Conservation (phyloP, 192 early-diverging fungal genomes). For the Phycomyces blakesleeanus region DNA sequence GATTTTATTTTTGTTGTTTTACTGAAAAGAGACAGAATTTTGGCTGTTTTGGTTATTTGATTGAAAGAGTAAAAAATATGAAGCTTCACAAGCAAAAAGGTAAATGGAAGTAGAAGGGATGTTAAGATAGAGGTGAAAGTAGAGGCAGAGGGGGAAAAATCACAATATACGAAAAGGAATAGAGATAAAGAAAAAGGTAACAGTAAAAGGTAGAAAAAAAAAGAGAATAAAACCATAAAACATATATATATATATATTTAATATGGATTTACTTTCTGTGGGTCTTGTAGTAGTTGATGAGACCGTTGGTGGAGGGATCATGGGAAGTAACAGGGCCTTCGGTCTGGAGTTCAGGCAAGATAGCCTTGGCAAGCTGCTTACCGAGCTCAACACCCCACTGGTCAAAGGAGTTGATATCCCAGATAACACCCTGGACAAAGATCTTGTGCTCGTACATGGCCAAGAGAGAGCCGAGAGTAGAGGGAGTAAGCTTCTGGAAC, state of each 20-base stretch:
- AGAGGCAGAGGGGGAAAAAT: no score
- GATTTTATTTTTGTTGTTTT: no score
- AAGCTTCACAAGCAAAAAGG: no score
- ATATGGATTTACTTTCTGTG: conserved; percentile 46
- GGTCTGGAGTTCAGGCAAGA: conserved; percentile 82
- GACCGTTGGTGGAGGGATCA: conserved; percentile 92
- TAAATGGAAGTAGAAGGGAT: no score
- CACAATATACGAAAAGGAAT: no score
- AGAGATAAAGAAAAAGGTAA: not conserved
- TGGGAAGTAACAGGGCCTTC: conserved; percentile 61
- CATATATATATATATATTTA: no score
- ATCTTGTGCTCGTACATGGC: conserved; percentile 99
- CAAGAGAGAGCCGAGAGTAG: conserved; percentile 87
- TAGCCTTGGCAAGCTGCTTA: conserved; percentile 97
- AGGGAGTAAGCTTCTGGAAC: conserved; percentile 89
- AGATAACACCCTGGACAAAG: conserved; percentile 96
- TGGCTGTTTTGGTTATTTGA: no score
- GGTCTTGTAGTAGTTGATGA: conserved; percentile 90
- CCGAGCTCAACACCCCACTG: conserved; percentile 97
- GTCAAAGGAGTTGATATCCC: conserved; percentile 97
- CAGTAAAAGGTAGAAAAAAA: not conserved
- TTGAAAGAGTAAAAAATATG: no score
- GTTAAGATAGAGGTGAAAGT: no score
- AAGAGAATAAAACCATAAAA: not conserved
- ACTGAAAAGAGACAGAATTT: no score